A percentile compares a stretch with the other conserved stretches of the same genome.
These are phyloP conservation scores for Salicornia ramosissima DNA, from an alignment of 148 eudicot species.

Conservation along the genomic window DNA sequence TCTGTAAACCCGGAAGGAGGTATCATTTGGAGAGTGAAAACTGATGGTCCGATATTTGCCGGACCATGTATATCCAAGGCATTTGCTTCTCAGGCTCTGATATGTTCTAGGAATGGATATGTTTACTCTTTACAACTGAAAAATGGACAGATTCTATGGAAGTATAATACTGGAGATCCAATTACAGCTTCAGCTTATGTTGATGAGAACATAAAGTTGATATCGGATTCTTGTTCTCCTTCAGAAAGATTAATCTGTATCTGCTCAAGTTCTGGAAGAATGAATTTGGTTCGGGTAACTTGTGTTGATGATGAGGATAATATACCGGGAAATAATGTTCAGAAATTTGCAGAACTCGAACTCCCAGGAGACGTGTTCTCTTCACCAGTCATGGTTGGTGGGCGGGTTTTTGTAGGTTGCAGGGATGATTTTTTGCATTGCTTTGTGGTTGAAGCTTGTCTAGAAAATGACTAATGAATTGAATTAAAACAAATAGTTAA, in stretches of 20 bases:
- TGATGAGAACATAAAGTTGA: constrained; percentile 56
- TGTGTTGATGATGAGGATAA: constrained; percentile 17
- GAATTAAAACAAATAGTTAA: no score
- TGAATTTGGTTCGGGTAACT: constrained; percentile 40
- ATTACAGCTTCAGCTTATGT: constrained; percentile 78
- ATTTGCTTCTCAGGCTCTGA: constrained; percentile 53
- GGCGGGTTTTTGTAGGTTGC: constrained; percentile 80
- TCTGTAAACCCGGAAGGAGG: constrained; percentile 50
- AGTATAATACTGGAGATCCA: constrained; percentile 57
- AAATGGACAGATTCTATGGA: constrained; percentile 61
- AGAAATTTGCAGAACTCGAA: constrained; percentile 54
- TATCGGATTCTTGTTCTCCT: constrained; percentile 29
- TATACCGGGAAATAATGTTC: constrained; percentile 23
- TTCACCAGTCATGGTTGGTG: constrained; percentile 87
- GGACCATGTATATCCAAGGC: constrained; percentile 60
- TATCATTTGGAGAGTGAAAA: constrained; percentile 53
- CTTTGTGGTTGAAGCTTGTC: constrained; percentile 30
- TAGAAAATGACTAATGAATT: constrained; percentile 16
- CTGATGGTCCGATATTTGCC: constrained; percentile 80
- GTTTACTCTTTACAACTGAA: constrained; percentile 62
- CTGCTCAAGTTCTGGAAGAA: constrained; percentile 65
- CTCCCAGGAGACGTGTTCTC: constrained; percentile 77
- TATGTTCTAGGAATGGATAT: constrained; percentile 73
- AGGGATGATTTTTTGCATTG: constrained; percentile 84
- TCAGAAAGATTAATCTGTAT: constrained; percentile 61